Percentiles rank a stretch among this genome's conserved stretches.
Conservation (phyloP, 257 asterid genomes). For the Solanum raphanifolium region DNA sequence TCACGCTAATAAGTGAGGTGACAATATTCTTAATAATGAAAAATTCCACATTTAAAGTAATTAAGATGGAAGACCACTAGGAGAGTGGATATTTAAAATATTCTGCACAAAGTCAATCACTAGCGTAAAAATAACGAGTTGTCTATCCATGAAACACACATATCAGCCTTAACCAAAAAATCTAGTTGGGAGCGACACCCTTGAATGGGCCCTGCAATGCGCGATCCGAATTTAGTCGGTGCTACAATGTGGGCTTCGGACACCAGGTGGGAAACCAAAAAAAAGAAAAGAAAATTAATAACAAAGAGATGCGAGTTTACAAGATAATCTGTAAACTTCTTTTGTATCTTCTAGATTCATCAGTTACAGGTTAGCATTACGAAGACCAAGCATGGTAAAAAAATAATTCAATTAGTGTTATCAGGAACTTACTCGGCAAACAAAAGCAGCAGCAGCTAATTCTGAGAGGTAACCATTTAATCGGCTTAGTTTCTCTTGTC, state of each 20-base stretch:
- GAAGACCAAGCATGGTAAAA: not conserved
- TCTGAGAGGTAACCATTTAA: slow-evolving; percentile 85
- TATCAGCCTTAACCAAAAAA: not conserved
- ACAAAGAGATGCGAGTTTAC: not conserved
- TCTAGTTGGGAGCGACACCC: not conserved
- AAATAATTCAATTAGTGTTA: not conserved
- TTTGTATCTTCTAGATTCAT: not conserved
- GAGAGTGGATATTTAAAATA: not conserved
- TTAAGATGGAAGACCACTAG: not conserved
- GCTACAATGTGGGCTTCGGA: not conserved
- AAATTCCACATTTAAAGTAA: not conserved
- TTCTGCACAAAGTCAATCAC: not conserved
- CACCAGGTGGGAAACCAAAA: not conserved
- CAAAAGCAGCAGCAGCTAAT: slow-evolving; percentile 97
- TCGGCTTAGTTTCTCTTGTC: slow-evolving; percentile 82
- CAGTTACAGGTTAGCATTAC: not conserved
- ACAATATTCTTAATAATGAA: not conserved
- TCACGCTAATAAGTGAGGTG: not conserved
- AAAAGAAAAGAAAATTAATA: not conserved
- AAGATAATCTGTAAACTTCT: not conserved
- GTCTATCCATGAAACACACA: not conserved
- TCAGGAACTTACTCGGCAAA: slow-evolving; percentile 65
- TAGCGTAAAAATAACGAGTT: not conserved
- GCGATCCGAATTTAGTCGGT: not conserved
- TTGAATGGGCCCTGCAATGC: not conserved